phyloP scores from a whole-genome alignment of 805 yeast species.

The Candida sonorensis region DNA sequence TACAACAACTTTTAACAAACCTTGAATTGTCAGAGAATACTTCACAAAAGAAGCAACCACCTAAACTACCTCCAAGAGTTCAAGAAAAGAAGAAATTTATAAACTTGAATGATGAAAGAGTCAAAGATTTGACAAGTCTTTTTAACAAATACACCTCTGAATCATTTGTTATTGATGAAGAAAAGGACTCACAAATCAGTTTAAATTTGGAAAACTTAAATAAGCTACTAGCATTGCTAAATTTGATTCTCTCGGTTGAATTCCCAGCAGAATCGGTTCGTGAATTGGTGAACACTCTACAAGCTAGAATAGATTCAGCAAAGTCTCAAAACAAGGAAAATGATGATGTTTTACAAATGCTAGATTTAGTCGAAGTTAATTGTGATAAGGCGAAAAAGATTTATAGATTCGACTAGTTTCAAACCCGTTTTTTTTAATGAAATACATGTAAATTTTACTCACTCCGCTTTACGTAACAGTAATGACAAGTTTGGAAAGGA shows the following conservation, averaged over 20 bases:
- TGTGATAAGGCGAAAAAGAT: slow-evolving; percentile 14
- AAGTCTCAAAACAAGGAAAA: slow-evolving; percentile 1
- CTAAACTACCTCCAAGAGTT: slow-evolving; percentile 34
- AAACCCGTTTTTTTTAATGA: background rate
- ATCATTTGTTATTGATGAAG: slow-evolving; percentile 23
- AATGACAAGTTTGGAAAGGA: too few relatives aligned
- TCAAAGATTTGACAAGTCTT: slow-evolving; percentile 35
- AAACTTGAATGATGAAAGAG: slow-evolving; percentile 34
- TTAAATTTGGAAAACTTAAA: slow-evolving; percentile 28
- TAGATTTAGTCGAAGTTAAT: slow-evolving; percentile 15
- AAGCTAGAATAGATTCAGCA: background rate
- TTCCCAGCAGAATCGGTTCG: slow-evolving; percentile 6
- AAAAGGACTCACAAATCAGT: slow-evolving; percentile 3
- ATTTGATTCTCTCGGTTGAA: slow-evolving; percentile 33
- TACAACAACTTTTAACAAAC: slow-evolving; percentile 7
- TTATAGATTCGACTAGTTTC: slow-evolving; percentile 1
- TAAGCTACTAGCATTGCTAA: slow-evolving; percentile 48
- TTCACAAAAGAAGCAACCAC: background rate
- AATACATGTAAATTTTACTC: background rate
- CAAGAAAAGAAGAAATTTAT: slow-evolving; percentile 32
- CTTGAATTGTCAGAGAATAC: slow-evolving; percentile 1
- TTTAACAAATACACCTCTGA: slow-evolving; percentile 32
- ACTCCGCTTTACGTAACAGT: too few relatives aligned
- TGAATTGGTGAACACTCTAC: background rate
- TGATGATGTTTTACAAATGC: background rate